Conservation (phyloP, 768 basidiomycete genomes). For the Saitozyma podzolica region DNA sequence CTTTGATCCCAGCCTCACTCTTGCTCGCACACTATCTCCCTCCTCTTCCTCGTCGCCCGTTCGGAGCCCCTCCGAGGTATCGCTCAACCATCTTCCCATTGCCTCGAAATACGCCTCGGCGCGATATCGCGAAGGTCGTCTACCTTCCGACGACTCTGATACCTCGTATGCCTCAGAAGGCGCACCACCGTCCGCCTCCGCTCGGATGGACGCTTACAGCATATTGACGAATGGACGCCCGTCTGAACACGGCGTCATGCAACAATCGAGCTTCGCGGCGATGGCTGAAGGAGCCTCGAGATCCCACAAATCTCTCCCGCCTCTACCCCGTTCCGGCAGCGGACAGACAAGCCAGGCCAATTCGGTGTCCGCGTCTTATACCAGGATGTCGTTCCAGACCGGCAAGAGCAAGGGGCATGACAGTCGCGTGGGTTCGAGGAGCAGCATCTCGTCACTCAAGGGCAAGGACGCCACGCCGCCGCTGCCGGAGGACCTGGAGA, state of each 20-base stretch:
- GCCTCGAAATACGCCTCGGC: conserved; percentile 78
- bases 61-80: conserved; percentile 65
- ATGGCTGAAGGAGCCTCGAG: conserved; percentile 1
- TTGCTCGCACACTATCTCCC: conserved; percentile 29
- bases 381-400: no score
- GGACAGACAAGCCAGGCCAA: no score
- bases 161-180: conserved; percentile 1
- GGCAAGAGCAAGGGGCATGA: no score
- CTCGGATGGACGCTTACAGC: conserved; percentile 40
- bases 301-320: no score
- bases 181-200: conserved; percentile 9
- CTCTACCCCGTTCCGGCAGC: no score
- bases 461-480: background rate
- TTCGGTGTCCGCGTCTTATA: no score
- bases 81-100: conserved; percentile 76
- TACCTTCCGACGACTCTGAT: conserved; percentile 3
- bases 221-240: conserved; percentile 44
- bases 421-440: no score
- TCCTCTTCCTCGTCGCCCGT: conserved; percentile 49
- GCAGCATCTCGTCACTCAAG: no score
- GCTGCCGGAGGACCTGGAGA: conserved; percentile 80
- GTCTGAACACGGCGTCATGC: conserved; percentile 15
- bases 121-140: conserved; percentile 4
- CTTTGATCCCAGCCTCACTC: conserved; percentile 19
- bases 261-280: conserved; percentile 12